Percentiles rank a stretch among this genome's conserved stretches.
Evolutionary conservation across 108 stramenopile genomes (phyloP).

Genomic region (Cyclostephanos invisitatus): DNA sequence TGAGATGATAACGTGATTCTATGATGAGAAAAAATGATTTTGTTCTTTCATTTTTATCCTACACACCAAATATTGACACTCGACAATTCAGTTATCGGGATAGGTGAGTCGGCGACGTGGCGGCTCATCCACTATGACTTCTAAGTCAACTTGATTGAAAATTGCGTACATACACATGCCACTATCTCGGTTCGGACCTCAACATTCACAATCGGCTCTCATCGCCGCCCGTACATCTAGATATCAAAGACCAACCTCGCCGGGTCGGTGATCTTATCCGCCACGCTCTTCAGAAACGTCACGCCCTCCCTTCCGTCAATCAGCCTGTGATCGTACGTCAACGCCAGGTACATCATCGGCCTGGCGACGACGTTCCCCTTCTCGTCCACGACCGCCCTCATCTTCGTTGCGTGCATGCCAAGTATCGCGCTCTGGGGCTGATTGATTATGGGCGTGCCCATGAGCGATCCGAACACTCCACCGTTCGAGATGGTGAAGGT

Average conservation of each 20-base stretch:
- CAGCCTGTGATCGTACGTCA: constrained; percentile 99
- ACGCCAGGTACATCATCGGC: constrained; percentile 99
- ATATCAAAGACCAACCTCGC: constrained; percentile 90
- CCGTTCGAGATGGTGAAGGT: constrained; percentile 99
- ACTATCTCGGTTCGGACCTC: too few species aligned
- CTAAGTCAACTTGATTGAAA: neutral
- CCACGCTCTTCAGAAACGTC: constrained; percentile 97
- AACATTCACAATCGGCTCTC: too few species aligned
- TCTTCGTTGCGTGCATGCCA: constrained; percentile 99
- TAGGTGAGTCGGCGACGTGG: neutral
- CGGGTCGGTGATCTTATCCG: constrained; percentile 97
- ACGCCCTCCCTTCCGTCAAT: constrained; percentile 99
- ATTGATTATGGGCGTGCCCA: constrained; percentile 99
- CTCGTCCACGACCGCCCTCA: constrained; percentile 94
- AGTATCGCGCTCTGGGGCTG: constrained; percentile 99
- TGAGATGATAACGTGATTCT: neutral
- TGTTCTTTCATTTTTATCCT: too few species aligned
- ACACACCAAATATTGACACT: too few species aligned
- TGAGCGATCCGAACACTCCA: constrained; percentile 98
- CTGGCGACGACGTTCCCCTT: constrained; percentile 96
- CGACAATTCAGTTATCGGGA: neutral
- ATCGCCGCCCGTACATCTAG: constrained; percentile 31
- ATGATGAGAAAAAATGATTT: too few species aligned
- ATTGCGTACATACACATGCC: too few species aligned
- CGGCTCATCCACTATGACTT: neutral